These are phyloP conservation scores for Naganishia albida DNA, from an alignment of 1,284 basidiomycete species.

Conservation along the genomic window DNA sequence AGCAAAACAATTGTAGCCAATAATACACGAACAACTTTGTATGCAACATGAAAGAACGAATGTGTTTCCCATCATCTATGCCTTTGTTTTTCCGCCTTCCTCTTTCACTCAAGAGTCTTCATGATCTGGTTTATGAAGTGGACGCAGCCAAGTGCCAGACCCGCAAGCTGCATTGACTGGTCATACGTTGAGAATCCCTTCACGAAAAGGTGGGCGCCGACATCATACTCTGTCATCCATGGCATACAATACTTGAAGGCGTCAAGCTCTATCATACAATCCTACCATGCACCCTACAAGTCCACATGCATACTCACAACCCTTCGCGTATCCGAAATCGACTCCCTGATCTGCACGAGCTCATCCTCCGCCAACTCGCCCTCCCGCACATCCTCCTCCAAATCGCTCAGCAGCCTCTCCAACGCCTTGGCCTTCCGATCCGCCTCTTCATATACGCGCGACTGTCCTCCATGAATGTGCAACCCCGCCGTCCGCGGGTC, in stretches of 20 bases:
- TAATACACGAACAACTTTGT: slow-evolving; percentile 27
- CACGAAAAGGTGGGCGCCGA: too few relatives aligned
- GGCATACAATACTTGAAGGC: not conserved
- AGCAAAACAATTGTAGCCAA: slow-evolving; percentile 19
- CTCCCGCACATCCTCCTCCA: slow-evolving; percentile 15
- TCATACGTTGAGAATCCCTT: too few relatives aligned
- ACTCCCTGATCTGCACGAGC: slow-evolving; percentile 7
- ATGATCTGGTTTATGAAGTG: too few relatives aligned
- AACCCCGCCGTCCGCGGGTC: slow-evolving; percentile 7
- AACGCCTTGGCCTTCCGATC: slow-evolving; percentile 12
- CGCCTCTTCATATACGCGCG: not conserved
- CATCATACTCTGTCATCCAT: too few relatives aligned
- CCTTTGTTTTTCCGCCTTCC: not conserved
- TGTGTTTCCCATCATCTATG: not conserved
- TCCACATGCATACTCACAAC: not conserved
- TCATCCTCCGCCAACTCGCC: slow-evolving; percentile 15
- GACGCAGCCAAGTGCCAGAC: too few relatives aligned
- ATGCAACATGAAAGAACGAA: not conserved
- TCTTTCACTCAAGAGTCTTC: too few relatives aligned
- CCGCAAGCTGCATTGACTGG: too few relatives aligned
- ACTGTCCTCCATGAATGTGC: not conserved
- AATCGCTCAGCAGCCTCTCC: slow-evolving; percentile 16
- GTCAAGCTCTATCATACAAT: too few relatives aligned
- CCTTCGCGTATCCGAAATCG: slow-evolving; percentile 1
- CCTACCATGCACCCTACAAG: too few relatives aligned